Base-by-base conservation (phyloP, 495 filamentous ascomycete species). In the Penicillium chermesinum region DNA sequence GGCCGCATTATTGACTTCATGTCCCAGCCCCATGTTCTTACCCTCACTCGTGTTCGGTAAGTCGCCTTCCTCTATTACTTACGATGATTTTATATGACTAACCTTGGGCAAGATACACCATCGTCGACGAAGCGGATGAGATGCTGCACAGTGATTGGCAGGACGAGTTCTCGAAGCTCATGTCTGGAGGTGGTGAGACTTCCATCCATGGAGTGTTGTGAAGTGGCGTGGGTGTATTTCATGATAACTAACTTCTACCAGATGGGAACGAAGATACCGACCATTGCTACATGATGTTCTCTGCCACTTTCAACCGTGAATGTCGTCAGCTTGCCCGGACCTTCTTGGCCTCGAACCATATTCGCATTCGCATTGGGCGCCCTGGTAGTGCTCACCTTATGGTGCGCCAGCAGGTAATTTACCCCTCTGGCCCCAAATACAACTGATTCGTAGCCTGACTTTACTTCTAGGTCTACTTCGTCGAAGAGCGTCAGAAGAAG, bases 91-190 rank as follows among this genome's bases (percentile, higher is more conserved):
- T n/a, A 14, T 1, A 5, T 33, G 6, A 27, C 50, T 63, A 16
- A 63, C 19, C 3, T 1, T 27, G 15, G 0, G 15, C 20, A 35
- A 87, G 82, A 54, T 88, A 80, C 66, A 84, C 93, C 52, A 81
- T 98, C 45, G 85, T 98, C 50, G 93, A 97, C 44, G 93, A 98
- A 63, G 93, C 93, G 1, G 93, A 98, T 62, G 90, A 96, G 70
- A 81, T 97, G 75, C 78, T 98, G 0, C 62, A 83, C 4, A 33
- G 65, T 0, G 87, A 88, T 57, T 96, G 90, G 89, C 74, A 85
- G 38, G 67, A 76, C 0, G 81, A 88, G 1, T 72, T 95, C 41
- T 67, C 71, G 12, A 73, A 77, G 49, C 84, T 96, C 44, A 81
- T 95, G 73, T 71, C 76, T 46, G 88, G 88, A 44, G 86, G 84